Conservation (phyloP, 2,329 filamentous ascomycete genomes). For the Hyphodiscus sp. region DNA sequence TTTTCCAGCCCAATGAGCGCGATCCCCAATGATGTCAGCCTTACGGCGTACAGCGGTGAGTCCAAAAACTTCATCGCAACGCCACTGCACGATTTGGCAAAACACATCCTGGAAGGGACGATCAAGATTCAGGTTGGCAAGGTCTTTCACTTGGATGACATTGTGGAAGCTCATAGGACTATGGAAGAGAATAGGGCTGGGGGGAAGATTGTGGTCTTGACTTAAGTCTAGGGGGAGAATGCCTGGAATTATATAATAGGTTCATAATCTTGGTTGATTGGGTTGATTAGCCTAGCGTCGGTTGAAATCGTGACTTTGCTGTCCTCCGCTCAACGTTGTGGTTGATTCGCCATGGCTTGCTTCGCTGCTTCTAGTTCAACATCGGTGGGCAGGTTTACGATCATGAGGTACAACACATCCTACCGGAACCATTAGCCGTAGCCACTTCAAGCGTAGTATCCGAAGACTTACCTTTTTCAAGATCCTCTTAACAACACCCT, state of each 20-base stretch:
- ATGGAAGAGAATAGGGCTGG: constrained; percentile 39
- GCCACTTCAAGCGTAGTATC: neutral
- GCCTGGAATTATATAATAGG: neutral
- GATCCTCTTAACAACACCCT: constrained; percentile 22
- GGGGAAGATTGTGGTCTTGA: constrained; percentile 39
- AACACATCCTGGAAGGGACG: constrained; percentile 33
- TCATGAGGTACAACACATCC: constrained; percentile 44
- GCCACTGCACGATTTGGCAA: constrained; percentile 34
- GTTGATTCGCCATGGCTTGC: neutral
- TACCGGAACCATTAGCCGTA: constrained; percentile 17
- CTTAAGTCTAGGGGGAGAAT: constrained; percentile 8
- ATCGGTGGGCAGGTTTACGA: constrained; percentile 43
- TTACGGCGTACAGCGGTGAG: constrained; percentile 37
- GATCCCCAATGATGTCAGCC: constrained; percentile 34
- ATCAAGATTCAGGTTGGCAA: constrained; percentile 37
- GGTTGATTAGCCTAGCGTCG: neutral
- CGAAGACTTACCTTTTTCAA: constrained; percentile 25
- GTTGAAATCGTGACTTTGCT: neutral
- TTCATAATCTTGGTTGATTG: neutral
- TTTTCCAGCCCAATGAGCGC: constrained; percentile 33
- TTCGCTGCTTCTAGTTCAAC: constrained; percentile 4
- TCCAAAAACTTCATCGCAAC: constrained; percentile 35
- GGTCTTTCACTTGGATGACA: constrained; percentile 37
- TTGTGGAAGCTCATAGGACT: constrained; percentile 38
- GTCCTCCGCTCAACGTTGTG: neutral